Conservation (phyloP, 2,329 filamentous ascomycete genomes). For the Phialophora macrospora region DNA sequence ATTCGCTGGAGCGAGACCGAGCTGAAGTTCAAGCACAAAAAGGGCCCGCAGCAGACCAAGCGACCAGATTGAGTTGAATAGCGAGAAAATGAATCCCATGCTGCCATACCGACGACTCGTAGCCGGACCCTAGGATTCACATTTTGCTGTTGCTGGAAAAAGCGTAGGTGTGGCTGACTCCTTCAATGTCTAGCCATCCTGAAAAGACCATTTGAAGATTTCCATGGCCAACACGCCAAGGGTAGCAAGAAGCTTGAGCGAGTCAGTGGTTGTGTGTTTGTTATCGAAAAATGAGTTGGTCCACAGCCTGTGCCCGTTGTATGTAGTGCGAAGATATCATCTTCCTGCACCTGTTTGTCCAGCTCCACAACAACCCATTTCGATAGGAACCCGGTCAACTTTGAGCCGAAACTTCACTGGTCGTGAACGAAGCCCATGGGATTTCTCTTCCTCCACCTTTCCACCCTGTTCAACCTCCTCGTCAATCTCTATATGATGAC, state of each 20-base stretch:
- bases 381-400: neutral
- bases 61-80: too few relatives aligned
- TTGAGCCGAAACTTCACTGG: neutral
- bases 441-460: neutral
- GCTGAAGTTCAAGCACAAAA: too few relatives aligned
- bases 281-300: neutral
- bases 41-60: too few relatives aligned
- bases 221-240: neutral
- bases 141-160: too few relatives aligned
- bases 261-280: neutral
- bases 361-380: neutral
- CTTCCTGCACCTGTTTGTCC: neutral
- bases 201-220: neutral
- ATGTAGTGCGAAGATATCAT: neutral
- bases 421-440: neutral
- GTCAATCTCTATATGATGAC: neutral
- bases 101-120: too few relatives aligned
- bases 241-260: neutral
- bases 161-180: too few relatives aligned
- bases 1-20: too few relatives aligned
- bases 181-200: too few relatives aligned
- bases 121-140: too few relatives aligned
- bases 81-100: too few relatives aligned
- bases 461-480: neutral
- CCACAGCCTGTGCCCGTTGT: neutral